These are phyloP conservation scores for Penicillium hesseltinei DNA, from an alignment of 2,329 filamentous ascomycete species.

Conservation along the genomic window DNA sequence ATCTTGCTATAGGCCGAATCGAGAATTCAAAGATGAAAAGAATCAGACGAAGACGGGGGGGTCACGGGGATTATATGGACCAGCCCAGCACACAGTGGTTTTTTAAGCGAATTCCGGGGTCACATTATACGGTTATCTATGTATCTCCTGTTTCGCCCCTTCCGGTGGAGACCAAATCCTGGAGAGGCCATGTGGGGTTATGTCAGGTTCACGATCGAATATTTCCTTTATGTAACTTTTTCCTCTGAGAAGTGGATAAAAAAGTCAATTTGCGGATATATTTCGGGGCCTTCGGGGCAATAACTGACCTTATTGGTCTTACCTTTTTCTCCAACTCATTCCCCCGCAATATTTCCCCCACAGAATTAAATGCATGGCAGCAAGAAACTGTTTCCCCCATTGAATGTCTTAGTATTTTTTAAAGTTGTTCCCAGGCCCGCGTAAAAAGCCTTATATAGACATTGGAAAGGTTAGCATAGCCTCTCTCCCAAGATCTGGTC, in stretches of 20 bases:
- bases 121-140: slow-evolving; percentile 1
- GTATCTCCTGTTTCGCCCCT: slow-evolving; percentile 5
- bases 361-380: not conserved
- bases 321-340: not conserved
- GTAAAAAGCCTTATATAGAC: not conserved
- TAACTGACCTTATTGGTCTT: not conserved
- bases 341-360: not conserved
- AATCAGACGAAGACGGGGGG: not conserved
- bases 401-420: not conserved
- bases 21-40: not conserved
- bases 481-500: not conserved
- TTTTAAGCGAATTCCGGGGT: slow-evolving; percentile 12
- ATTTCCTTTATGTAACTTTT: not conserved
- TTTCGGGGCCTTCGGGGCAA: not conserved
- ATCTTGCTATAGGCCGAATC: slow-evolving; percentile 2
- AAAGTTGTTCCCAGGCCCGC: not conserved
- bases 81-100: not conserved
- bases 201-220: not conserved
- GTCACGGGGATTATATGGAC: not conserved
- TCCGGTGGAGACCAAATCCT: slow-evolving; percentile 1
- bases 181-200: not conserved
- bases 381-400: not conserved
- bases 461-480: not conserved
- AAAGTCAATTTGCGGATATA: not conserved
- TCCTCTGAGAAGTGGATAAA: not conserved